A percentile compares a stretch with the other conserved stretches of the same genome.
These are phyloP conservation scores for Apophysomyces sp. DNA, from an alignment of 371 early-diverging fungal genomes.

Conservation along the genomic window DNA sequence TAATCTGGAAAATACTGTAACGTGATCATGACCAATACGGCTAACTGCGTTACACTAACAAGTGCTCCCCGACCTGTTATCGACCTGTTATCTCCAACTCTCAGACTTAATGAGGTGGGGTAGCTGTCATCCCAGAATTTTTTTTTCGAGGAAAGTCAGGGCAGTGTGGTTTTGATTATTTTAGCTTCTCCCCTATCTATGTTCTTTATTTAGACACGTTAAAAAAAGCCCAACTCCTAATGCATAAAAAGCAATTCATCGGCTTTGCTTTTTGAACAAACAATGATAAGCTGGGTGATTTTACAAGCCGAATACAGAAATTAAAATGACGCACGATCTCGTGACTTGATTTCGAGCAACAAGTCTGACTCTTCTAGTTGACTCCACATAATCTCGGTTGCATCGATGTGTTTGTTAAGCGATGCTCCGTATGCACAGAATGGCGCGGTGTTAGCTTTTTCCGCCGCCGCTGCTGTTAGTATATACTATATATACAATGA, in stretches of 20 bases:
- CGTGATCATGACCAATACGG: too few relatives aligned
- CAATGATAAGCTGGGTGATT: too few relatives aligned
- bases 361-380: not conserved
- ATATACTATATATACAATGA: slow-evolving; percentile 17
- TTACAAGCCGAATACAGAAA: too few relatives aligned
- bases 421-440: not conserved
- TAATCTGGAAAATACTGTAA: too few relatives aligned
- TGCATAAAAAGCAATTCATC: too few relatives aligned
- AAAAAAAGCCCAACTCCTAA: too few relatives aligned
- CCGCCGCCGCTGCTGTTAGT: slow-evolving; percentile 9
- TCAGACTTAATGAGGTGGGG: not conserved
- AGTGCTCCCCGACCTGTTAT: too few relatives aligned
- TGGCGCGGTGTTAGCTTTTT: slow-evolving; percentile 2
- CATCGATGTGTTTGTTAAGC: slow-evolving; percentile 6
- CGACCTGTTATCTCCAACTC: not conserved
- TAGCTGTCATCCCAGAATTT: too few relatives aligned
- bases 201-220: too few relatives aligned
- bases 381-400: not conserved
- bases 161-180: not conserved
- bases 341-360: not conserved
- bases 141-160: too few relatives aligned
- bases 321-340: too few relatives aligned
- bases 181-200: not conserved
- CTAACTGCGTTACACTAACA: not conserved
- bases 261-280: too few relatives aligned